Conservation (phyloP, 129 eudicot species). For the Flaveria robusta region DNA sequence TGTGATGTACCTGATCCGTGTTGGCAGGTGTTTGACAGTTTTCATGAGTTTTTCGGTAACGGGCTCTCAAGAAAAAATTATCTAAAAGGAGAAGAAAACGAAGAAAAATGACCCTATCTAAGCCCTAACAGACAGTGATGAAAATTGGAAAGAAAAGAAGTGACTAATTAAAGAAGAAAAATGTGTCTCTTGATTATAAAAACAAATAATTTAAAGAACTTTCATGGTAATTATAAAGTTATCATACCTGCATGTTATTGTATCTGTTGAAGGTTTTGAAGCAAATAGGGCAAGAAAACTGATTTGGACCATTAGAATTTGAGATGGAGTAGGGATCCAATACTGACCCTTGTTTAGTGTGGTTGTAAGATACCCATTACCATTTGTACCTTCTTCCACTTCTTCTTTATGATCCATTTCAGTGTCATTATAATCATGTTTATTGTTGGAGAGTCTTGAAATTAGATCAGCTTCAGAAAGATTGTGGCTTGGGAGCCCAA, state of each 20-base stretch:
- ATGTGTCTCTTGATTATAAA: neutral
- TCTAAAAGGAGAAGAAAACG: slow-evolving; percentile 31
- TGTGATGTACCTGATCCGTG: no score
- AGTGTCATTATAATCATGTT: slow-evolving; percentile 24
- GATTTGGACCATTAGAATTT: slow-evolving; percentile 95
- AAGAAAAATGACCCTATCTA: slow-evolving; percentile 34
- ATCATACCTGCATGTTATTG: slow-evolving; percentile 93
- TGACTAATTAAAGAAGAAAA: slow-evolving; percentile 12
- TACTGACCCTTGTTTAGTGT: slow-evolving; percentile 85
- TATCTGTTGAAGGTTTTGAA: slow-evolving; percentile 94
- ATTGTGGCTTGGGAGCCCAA: slow-evolving; percentile 60
- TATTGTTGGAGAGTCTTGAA: slow-evolving; percentile 35
- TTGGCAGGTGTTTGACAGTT: no score
- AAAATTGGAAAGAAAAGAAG: slow-evolving; percentile 39
- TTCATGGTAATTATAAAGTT: neutral
- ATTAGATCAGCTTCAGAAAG: slow-evolving; percentile 48
- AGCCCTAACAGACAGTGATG: slow-evolving; percentile 35
- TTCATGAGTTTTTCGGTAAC: no score
- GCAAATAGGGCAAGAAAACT: slow-evolving; percentile 93
- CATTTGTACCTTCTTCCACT: slow-evolving; percentile 34
- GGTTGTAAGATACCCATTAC: slow-evolving; percentile 43
- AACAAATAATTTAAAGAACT: neutral
- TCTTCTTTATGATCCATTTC: slow-evolving; percentile 19
- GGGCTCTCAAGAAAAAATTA: no score
- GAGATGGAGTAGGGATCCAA: slow-evolving; percentile 96